Evolutionary conservation across 2,329 filamentous ascomycete genomes (phyloP).

Genomic region (Teratosphaeria gauchensis): DNA sequence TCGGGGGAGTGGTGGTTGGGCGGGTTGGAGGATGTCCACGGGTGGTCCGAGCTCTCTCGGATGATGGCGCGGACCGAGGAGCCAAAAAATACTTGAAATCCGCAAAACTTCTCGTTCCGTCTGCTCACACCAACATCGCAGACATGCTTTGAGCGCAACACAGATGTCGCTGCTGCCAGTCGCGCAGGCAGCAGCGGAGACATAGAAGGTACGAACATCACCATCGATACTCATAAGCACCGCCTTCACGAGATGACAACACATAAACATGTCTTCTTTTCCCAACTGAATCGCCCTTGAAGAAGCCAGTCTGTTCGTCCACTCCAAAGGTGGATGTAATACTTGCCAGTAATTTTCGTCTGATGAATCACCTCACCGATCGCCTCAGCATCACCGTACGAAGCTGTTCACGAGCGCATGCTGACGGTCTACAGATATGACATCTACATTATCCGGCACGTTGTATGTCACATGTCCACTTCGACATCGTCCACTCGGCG

Average conservation of each 20-base stretch:
- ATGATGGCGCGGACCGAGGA: neutral
- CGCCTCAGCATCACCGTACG: neutral
- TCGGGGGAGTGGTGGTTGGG: neutral
- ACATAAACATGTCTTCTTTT: slow-evolving; percentile 68
- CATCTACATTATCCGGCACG: neutral
- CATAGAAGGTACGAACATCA: neutral
- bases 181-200: neutral
- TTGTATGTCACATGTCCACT: neutral
- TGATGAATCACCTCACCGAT: slow-evolving; percentile 39
- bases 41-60: neutral
- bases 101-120: neutral
- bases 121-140: neutral
- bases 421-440: neutral
- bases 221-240: neutral
- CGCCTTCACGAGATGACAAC: slow-evolving; percentile 58
- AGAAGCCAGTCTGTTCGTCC: slow-evolving; percentile 61
- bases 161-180: neutral
- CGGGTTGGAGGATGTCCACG: neutral
- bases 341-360: slow-evolving; percentile 86
- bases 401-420: neutral
- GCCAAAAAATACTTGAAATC: neutral
- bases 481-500: neutral
- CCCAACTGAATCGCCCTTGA: slow-evolving; percentile 83
- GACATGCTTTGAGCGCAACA: neutral
- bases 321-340: slow-evolving; percentile 58